A percentile compares a stretch with the other conserved stretches of the same genome.
phyloP scores from a whole-genome alignment of 441 rosid genomes.

The Gossypium schwendimanii region DNA sequence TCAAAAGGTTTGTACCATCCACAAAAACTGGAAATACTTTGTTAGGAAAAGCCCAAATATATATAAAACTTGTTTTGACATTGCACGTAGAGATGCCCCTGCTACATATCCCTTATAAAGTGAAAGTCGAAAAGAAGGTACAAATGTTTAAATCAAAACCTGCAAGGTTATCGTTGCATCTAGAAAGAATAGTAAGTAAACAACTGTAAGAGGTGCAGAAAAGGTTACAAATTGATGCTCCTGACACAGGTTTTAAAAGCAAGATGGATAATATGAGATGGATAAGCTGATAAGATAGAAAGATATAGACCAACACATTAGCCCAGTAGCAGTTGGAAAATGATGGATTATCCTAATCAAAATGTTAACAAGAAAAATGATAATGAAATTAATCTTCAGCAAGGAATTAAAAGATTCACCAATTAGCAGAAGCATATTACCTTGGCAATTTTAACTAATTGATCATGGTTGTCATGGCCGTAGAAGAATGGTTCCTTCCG shows the following conservation, averaged over 20 bases:
- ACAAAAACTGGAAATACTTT: conserved; percentile 5
- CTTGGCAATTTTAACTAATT: conserved; percentile 92
- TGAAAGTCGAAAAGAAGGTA: neutral
- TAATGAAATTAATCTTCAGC: neutral
- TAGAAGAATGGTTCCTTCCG: conserved; percentile 96
- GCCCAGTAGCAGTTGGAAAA: neutral
- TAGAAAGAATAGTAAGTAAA: neutral
- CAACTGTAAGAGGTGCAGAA: neutral
- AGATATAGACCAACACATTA: neutral
- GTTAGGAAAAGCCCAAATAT: neutral
- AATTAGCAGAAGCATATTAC: conserved; percentile 28
- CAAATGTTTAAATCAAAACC: neutral
- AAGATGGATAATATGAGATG: neutral
- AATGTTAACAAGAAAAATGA: neutral
- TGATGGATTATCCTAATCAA: neutral
- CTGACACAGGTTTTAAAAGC: neutral
- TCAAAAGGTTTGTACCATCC: neutral
- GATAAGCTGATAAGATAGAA: neutral
- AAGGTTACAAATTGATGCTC: neutral
- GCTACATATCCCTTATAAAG: neutral
- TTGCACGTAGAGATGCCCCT: neutral
- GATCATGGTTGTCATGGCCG: conserved; percentile 97
- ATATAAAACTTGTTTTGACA: neutral
- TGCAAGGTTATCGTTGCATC: neutral
- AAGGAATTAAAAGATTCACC: neutral